Conservation (phyloP, 352 stramenopile genomes). For the Globisporangium sylvaticum region DNA sequence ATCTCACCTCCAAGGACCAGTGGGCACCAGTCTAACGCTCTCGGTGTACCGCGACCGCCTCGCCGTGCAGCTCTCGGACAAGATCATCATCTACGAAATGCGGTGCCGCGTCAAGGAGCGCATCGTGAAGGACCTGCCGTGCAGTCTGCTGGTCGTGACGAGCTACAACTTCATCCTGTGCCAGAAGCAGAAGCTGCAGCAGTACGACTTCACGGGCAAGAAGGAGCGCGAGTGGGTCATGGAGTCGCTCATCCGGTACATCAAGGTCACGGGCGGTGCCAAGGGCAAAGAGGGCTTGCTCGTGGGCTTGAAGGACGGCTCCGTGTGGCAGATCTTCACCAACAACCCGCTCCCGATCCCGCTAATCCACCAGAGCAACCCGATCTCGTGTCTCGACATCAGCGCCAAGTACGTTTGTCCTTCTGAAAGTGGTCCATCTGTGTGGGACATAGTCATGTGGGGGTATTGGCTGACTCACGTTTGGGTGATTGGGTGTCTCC, state of each 20-base stretch:
- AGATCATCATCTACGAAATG: constrained; percentile 96
- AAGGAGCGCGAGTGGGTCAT: constrained; percentile 88
- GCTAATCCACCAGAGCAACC: constrained; percentile 82
- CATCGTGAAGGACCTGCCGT: constrained; percentile 81
- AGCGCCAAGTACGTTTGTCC: constrained; percentile 66
- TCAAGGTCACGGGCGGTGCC: constrained; percentile 90
- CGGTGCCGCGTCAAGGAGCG: constrained; percentile 91
- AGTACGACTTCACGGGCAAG: constrained; percentile 87
- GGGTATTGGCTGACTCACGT: too few species aligned
- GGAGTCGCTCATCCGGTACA: constrained; percentile 88
- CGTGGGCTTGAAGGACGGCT: constrained; percentile 90
- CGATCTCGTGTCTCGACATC: constrained; percentile 89
- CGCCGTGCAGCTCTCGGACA: constrained; percentile 91
- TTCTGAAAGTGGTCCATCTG: neutral
- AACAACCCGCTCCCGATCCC: constrained; percentile 94
- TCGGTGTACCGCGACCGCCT: constrained; percentile 91
- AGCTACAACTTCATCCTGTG: constrained; percentile 91
- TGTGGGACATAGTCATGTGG: too few species aligned
- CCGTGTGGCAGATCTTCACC: constrained; percentile 91
- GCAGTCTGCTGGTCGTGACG: constrained; percentile 88
- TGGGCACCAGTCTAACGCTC: constrained; percentile 27
- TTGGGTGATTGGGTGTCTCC: neutral
- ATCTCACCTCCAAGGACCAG: neutral
- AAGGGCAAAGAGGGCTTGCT: constrained; percentile 87
- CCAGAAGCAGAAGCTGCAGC: constrained; percentile 90